phyloP scores from a whole-genome alignment of 2,329 filamentous ascomycete species.

The Endoconidiophora laricicola region DNA sequence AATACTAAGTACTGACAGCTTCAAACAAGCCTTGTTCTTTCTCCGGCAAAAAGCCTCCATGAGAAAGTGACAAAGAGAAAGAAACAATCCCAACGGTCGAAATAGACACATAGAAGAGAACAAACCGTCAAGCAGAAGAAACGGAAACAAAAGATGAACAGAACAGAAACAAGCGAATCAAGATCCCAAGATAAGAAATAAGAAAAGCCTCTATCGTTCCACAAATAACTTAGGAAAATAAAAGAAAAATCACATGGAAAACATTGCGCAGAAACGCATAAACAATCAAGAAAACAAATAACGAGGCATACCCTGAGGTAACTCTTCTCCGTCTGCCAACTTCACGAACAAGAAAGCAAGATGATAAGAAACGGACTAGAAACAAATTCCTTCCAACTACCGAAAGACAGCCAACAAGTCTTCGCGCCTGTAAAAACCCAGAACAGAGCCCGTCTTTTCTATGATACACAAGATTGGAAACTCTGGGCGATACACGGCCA shows the following conservation, averaged over 20 bases:
- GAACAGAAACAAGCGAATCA: not conserved
- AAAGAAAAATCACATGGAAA: not conserved
- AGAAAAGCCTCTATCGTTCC: not conserved
- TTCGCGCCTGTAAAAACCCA: not conserved
- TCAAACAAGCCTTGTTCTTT: no score
- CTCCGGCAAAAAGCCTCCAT: not conserved
- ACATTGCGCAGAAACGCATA: not conserved
- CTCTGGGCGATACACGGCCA: not conserved
- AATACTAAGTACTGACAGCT: no score
- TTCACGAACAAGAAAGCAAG: not conserved
- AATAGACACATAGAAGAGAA: not conserved
- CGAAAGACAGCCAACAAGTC: no score
- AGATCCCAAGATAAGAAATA: not conserved
- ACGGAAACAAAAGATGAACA: not conserved
- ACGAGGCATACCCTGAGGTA: no score
- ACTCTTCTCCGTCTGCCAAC: not conserved
- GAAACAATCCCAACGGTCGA: not conserved
- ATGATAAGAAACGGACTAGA: not conserved
- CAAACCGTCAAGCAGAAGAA: not conserved
- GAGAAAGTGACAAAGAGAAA: slow-evolving; percentile 1
- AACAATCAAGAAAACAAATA: no score
- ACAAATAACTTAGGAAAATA: not conserved
- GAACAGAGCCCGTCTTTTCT: not conserved
- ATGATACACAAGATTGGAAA: slow-evolving; percentile 3
- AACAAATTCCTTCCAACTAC: not conserved